These are phyloP conservation scores for Chaetomiaceae sp. DNA, from an alignment of 2,329 filamentous ascomycete genomes.

Conservation along the genomic window DNA sequence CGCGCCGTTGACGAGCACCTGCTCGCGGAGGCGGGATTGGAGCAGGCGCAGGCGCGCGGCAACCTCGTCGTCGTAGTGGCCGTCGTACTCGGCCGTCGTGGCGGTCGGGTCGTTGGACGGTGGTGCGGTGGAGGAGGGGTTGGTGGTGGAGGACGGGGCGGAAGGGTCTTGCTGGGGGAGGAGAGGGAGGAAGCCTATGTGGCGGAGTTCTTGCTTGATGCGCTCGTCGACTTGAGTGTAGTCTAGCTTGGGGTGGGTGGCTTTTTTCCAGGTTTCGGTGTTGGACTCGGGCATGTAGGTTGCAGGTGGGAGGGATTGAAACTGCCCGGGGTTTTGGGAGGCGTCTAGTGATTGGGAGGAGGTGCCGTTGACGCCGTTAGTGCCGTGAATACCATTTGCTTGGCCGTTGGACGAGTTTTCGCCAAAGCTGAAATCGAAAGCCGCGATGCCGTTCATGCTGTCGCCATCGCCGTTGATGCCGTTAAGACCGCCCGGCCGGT, in stretches of 20 bases:
- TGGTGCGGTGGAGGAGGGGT: background rate
- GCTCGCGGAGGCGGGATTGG: constrained; percentile 73
- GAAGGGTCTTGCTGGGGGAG: constrained; percentile 23
- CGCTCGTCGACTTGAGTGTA: constrained; percentile 85
- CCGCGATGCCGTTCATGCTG: constrained; percentile 47
- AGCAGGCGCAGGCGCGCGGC: constrained; percentile 81
- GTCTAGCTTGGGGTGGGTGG: constrained; percentile 68
- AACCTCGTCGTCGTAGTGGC: constrained; percentile 89
- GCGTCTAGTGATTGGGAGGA: constrained; percentile 19
- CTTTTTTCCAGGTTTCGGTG: constrained; percentile 71
- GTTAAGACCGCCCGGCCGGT: constrained; percentile 43
- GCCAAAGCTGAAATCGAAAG: constrained; percentile 41
- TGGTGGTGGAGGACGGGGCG: background rate
- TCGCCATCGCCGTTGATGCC: constrained; percentile 46
- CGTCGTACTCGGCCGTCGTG: constrained; percentile 67
- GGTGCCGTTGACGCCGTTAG: constrained; percentile 7
- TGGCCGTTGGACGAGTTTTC: constrained; percentile 17
- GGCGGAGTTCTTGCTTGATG: constrained; percentile 80
- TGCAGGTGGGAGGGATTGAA: constrained; percentile 54
- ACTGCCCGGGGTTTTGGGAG: background rate
- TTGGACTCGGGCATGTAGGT: constrained; percentile 73
- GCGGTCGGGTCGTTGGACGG: constrained; percentile 22
- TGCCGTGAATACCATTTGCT: constrained; percentile 30
- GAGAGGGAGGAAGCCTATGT: constrained; percentile 76
- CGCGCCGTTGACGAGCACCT: constrained; percentile 82